Percentiles rank a stretch among this genome's conserved stretches.
Conservation (phyloP, 768 basidiomycete genomes). For the Megacollybia marginata region DNA sequence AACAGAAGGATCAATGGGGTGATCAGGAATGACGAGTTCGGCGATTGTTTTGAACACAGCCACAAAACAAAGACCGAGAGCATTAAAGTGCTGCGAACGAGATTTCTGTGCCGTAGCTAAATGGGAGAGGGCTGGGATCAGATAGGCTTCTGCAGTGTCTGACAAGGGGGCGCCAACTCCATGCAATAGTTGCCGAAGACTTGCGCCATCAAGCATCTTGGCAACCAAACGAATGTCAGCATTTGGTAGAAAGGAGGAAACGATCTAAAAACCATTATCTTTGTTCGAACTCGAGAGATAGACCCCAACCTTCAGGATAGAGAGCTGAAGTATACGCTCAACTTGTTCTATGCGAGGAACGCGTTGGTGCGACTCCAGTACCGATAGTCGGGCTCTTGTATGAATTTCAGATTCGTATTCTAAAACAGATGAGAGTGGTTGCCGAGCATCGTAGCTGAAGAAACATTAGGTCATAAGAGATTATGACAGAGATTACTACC, state of each 20-base stretch:
- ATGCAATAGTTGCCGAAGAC: too few relatives aligned
- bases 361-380: conserved; percentile 31
- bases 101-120: neutral
- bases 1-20: conserved; percentile 82
- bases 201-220: too few relatives aligned
- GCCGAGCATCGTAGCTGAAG: conserved; percentile 32
- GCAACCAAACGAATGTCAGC: neutral
- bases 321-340: conserved; percentile 29
- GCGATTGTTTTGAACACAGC: conserved; percentile 52
- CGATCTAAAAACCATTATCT: conserved; percentile 24
- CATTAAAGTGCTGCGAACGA: conserved; percentile 8
- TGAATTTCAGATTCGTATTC: conserved; percentile 30
- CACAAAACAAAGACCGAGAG: conserved; percentile 44
- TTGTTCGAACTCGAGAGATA: neutral
- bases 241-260: conserved; percentile 29
- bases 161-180: neutral
- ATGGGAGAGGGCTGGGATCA: neutral
- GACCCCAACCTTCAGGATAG: conserved; percentile 32
- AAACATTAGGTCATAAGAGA: neutral
- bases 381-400: conserved; percentile 28
- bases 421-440: conserved; percentile 31
- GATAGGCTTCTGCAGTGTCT: neutral
- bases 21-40: conserved; percentile 72
- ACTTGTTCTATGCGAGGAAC: conserved; percentile 36
- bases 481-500: conserved; percentile 21